phyloP scores from a whole-genome alignment of 2,329 filamentous ascomycete species.

The Claviceps monticola region DNA sequence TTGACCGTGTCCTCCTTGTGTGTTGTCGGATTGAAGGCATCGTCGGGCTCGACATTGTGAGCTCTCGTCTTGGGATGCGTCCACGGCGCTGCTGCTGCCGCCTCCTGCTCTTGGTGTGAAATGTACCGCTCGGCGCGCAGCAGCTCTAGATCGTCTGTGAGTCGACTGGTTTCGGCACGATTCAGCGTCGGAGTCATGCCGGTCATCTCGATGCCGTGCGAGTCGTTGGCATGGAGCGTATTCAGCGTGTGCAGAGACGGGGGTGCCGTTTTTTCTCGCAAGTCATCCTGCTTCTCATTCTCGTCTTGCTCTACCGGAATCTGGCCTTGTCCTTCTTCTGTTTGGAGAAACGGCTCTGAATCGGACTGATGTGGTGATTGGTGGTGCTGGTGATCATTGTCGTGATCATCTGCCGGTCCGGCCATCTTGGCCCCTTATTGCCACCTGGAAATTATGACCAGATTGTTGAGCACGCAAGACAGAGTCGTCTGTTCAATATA shows the following conservation, averaged over 20 bases:
- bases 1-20: constrained; percentile 16
- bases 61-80: constrained; percentile 16
- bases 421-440: constrained; percentile 1
- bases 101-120: constrained; percentile 28
- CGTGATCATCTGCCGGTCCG: constrained; percentile 1
- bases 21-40: constrained; percentile 29
- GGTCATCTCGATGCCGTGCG: constrained; percentile 10
- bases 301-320: not conserved
- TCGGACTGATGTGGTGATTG: not conserved
- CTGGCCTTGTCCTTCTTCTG: not conserved
- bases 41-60: constrained; percentile 25
- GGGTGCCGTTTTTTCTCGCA: constrained; percentile 13
- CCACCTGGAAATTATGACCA: no score
- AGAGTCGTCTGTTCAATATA: no score
- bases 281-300: constrained; percentile 6
- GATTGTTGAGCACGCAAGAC: no score
- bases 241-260: constrained; percentile 18
- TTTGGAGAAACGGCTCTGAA: constrained; percentile 3
- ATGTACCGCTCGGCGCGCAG: constrained; percentile 32
- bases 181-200: constrained; percentile 13
- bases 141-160: constrained; percentile 36
- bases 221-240: constrained; percentile 13
- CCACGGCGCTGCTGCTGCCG: constrained; percentile 5
- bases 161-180: constrained; percentile 22
- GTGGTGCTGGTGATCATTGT: constrained; percentile 1